phyloP scores from a whole-genome alignment of 768 basidiomycete species.

The Imleria badia region DNA sequence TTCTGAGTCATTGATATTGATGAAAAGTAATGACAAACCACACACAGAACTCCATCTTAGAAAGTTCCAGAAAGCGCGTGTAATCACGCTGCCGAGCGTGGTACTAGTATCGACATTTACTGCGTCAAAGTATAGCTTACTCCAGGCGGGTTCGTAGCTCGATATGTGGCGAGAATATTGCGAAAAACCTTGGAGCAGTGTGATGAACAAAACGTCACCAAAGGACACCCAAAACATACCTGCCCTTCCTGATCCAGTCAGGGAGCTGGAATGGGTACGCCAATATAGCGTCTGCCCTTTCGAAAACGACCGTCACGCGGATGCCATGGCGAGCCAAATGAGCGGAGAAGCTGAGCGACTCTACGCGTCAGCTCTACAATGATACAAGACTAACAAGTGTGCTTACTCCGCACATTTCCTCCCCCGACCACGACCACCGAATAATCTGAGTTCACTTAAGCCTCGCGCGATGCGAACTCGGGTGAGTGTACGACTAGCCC shows the following conservation, averaged over 20 bases:
- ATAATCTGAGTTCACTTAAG: conserved; percentile 16
- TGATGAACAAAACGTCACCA: background rate
- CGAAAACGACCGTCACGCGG: conserved; percentile 51
- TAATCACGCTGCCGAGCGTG: conserved; percentile 52
- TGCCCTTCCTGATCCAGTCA: conserved; percentile 56
- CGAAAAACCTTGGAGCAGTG: conserved; percentile 40
- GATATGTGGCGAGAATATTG: conserved; percentile 48
- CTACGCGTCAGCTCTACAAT: background rate
- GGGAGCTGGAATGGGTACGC: conserved; percentile 50
- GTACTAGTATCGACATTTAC: conserved; percentile 32
- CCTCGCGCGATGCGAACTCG: conserved; percentile 39
- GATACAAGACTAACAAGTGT: background rate
- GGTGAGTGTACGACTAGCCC: conserved; percentile 55
- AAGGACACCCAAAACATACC: conserved; percentile 33
- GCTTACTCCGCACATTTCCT: conserved; percentile 59
- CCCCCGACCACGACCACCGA: conserved; percentile 56
- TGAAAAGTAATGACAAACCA: background rate
- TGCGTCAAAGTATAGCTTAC: conserved; percentile 31
- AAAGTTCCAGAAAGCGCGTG: conserved; percentile 46
- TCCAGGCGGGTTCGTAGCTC: conserved; percentile 51
- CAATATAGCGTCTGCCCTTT: conserved; percentile 50
- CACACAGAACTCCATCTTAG: conserved; percentile 43
- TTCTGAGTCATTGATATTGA: background rate
- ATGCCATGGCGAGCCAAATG: conserved; percentile 49
- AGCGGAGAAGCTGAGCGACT: conserved; percentile 40